Conservation (phyloP, 768 basidiomycete genomes). For the Mycena chlorophos region DNA sequence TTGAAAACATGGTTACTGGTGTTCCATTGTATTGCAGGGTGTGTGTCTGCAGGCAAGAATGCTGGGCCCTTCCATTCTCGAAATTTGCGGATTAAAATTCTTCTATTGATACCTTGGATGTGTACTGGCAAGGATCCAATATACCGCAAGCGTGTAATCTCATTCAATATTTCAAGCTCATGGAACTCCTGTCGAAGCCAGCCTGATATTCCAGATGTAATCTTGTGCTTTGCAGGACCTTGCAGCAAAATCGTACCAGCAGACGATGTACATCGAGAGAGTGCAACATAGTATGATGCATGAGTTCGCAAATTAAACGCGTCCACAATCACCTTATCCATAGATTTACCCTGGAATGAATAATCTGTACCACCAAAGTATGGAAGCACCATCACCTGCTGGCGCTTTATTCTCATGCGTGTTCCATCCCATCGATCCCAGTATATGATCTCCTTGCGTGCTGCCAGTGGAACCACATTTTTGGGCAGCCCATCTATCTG, state of each 20-base stretch:
- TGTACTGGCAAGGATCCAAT: not conserved
- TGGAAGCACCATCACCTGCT: not conserved
- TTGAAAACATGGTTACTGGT: not conserved
- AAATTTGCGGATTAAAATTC: not conserved
- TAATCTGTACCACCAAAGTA: slow-evolving; percentile 4
- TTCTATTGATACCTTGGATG: not conserved
- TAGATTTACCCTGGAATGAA: not conserved
- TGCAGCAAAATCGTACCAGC: not conserved
- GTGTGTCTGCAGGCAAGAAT: not conserved
- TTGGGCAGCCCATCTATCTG: not conserved
- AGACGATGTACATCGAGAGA: not conserved
- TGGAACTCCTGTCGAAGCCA: not conserved
- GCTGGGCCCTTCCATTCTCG: not conserved
- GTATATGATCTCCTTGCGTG: not conserved
- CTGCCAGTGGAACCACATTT: not conserved
- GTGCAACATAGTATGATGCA: not conserved
- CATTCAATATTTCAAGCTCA: not conserved
- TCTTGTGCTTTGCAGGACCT: not conserved
- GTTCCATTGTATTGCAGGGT: not conserved
- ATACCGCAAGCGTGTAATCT: not conserved
- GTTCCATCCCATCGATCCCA: not conserved
- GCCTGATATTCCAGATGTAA: not conserved
- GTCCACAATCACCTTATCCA: not conserved
- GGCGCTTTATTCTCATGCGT: not conserved
- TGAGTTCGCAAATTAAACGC: not conserved